These are phyloP conservation scores for Sporothrix mexicana DNA, from an alignment of 2,329 filamentous ascomycete genomes.

Conservation along the genomic window DNA sequence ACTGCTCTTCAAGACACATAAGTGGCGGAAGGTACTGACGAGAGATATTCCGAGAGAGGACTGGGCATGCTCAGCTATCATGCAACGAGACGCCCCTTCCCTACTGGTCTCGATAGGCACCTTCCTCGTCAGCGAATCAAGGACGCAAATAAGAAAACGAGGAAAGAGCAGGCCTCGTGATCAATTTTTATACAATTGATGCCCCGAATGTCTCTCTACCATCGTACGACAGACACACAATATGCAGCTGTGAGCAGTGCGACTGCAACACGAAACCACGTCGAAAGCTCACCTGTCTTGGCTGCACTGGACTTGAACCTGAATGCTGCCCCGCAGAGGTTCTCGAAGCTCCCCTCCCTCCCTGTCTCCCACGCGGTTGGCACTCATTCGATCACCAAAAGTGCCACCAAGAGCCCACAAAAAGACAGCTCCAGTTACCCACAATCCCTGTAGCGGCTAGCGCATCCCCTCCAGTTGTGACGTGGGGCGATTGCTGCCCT, in stretches of 20 bases:
- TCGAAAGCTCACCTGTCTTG: not conserved
- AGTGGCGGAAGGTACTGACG: no score
- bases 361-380: constrained; percentile 17
- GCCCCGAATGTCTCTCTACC: not conserved
- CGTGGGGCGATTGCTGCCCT: constrained; percentile 19
- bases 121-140: not conserved
- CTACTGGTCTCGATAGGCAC: not conserved
- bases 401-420: constrained; percentile 2
- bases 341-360: not conserved
- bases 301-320: not conserved
- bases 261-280: not conserved
- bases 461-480: not conserved
- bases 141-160: not conserved
- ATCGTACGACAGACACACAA: constrained; percentile 21
- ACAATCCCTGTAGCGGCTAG: not conserved
- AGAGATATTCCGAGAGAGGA: no score
- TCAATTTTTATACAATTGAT: not conserved
- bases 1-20: no score
- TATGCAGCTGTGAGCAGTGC: not conserved
- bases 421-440: not conserved
- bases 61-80: not conserved
- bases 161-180: not conserved
- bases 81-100: not conserved
- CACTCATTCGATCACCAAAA: not conserved
- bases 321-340: constrained; percentile 16